These are phyloP conservation scores for Ophiostoma perfectum DNA, from an alignment of 2,329 filamentous ascomycete genomes.

Conservation along the genomic window DNA sequence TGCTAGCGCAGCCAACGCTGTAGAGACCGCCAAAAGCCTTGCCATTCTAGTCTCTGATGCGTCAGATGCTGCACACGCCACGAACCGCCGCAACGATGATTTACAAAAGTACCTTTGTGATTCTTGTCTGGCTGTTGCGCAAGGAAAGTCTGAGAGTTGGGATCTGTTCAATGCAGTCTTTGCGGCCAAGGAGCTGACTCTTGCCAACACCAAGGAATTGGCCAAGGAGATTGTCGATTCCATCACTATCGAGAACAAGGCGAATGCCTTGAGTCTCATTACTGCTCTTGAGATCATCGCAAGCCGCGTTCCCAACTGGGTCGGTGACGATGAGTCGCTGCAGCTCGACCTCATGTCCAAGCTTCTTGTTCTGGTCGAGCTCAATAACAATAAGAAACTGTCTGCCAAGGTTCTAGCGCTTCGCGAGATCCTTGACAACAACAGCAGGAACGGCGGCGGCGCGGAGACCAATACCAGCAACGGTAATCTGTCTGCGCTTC, in stretches of 20 bases:
- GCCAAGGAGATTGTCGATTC: constrained; percentile 30
- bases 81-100: constrained; percentile 36
- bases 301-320: constrained; percentile 40
- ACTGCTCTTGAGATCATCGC: constrained; percentile 46
- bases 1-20: constrained; percentile 25
- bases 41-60: constrained; percentile 45
- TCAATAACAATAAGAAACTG: constrained; percentile 38
- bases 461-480: constrained; percentile 39
- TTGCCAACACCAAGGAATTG: constrained; percentile 33
- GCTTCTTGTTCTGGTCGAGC: constrained; percentile 49
- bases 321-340: constrained; percentile 42
- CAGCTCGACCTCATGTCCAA: constrained; percentile 49
- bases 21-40: constrained; percentile 35
- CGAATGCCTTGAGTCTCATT: constrained; percentile 34
- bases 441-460: constrained; percentile 33
- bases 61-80: constrained; percentile 31
- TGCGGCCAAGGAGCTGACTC: constrained; percentile 38
- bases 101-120: constrained; percentile 47
- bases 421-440: constrained; percentile 41
- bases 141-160: constrained; percentile 36
- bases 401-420: constrained; percentile 41
- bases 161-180: constrained; percentile 47
- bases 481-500: constrained; percentile 34
- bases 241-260: constrained; percentile 24
- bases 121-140: constrained; percentile 38